Conservation (phyloP, 345 rosid genomes). For the Salix arbutifolia region DNA sequence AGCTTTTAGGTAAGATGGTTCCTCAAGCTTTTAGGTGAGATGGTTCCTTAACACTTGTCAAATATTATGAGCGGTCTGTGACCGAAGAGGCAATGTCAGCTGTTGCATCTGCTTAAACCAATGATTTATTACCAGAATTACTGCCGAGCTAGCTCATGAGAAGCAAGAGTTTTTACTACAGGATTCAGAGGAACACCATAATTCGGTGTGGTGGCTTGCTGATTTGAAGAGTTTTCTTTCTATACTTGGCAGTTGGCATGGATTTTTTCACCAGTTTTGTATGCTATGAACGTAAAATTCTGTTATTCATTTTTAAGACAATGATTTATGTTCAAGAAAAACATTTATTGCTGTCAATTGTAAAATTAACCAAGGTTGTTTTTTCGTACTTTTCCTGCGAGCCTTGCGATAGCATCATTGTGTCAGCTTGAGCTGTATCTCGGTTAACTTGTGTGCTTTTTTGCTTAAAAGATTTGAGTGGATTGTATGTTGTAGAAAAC, state of each 20-base stretch:
- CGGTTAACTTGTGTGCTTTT: background rate
- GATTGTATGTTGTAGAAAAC: background rate
- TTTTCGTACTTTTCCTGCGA: background rate
- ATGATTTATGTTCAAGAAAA: background rate
- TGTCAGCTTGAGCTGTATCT: background rate
- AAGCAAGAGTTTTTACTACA: background rate
- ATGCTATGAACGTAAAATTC: background rate
- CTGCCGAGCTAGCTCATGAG: background rate
- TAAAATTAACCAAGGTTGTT: background rate
- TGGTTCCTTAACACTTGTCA: too few relatives aligned
- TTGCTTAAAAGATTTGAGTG: background rate
- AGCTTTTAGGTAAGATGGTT: too few relatives aligned
- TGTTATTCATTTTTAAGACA: background rate
- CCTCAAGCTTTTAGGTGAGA: too few relatives aligned
- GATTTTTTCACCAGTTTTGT: background rate
- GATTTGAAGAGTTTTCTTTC: background rate
- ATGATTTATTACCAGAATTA: background rate
- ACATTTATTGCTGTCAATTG: background rate
- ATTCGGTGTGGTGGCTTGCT: background rate
- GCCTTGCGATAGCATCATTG: background rate
- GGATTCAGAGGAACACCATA: background rate
- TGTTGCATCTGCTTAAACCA: constrained; percentile 31
- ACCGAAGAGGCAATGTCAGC: constrained; percentile 43
- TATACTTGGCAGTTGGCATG: background rate
- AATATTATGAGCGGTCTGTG: constrained; percentile 70